Evolutionary conservation across 2,329 filamentous ascomycete species (phyloP).

Genomic region (Aspergillus sp.): DNA sequence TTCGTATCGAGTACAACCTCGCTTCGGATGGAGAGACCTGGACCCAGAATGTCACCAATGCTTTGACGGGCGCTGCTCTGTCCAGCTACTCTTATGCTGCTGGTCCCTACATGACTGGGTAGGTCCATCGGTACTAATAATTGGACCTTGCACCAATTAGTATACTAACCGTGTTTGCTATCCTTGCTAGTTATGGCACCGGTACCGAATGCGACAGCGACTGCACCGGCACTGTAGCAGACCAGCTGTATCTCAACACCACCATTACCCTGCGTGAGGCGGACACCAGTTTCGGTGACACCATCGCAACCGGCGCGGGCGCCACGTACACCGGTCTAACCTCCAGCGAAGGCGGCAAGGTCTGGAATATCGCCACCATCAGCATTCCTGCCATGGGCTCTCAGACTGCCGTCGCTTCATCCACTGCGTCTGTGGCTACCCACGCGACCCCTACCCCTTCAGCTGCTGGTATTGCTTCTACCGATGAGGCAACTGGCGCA

Average conservation of each 20-base stretch:
- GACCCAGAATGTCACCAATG: slow-evolving; percentile 41
- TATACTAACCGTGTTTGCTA: not conserved
- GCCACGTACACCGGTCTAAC: slow-evolving; percentile 38
- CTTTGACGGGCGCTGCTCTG: slow-evolving; percentile 34
- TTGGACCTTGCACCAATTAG: no score
- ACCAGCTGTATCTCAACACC: slow-evolving; percentile 44
- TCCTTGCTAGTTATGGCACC: slow-evolving; percentile 33
- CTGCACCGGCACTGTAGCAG: slow-evolving; percentile 43
- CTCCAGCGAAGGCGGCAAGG: slow-evolving; percentile 37
- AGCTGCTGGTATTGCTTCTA: not conserved
- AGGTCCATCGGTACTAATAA: not conserved
- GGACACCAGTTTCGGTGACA: slow-evolving; percentile 30
- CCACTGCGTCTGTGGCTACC: not conserved
- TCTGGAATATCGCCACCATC: slow-evolving; percentile 42
- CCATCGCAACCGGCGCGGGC: slow-evolving; percentile 29
- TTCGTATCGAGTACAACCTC: slow-evolving; percentile 29
- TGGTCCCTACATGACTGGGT: slow-evolving; percentile 42
- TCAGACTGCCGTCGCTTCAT: not conserved
- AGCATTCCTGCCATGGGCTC: slow-evolving; percentile 36
- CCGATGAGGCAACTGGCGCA: not conserved
- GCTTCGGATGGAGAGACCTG: slow-evolving; percentile 31
- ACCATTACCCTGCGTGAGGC: slow-evolving; percentile 40
- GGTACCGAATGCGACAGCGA: slow-evolving; percentile 45
- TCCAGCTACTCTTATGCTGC: slow-evolving; percentile 38
- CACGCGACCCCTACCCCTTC: not conserved